Evolutionary conservation across 1,284 basidiomycete genomes (phyloP).

Genomic region (Ganoderma multipileum): DNA sequence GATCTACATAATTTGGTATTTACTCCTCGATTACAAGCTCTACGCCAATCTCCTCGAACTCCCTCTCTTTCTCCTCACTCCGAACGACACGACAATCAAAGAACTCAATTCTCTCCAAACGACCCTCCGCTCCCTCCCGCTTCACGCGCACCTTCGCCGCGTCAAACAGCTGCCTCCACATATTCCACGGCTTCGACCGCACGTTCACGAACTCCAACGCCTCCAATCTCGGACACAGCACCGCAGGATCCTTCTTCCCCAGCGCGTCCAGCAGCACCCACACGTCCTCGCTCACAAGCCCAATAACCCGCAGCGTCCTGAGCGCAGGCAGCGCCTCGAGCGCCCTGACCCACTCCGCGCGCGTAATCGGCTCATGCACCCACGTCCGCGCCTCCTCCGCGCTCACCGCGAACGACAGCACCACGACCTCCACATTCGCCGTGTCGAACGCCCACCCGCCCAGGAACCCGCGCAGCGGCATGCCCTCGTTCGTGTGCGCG

Average conservation of each 20-base stretch:
- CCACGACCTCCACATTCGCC: slow-evolving; percentile 14
- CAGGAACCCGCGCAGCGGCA: slow-evolving; percentile 6
- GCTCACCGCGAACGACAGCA: slow-evolving; percentile 3
- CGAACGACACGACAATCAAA: background rate
- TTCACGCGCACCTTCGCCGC: background rate
- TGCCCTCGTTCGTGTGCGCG: background rate
- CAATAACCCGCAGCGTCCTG: slow-evolving; percentile 17
- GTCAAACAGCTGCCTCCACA: background rate
- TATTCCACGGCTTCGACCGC: background rate
- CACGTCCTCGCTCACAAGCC: slow-evolving; percentile 1
- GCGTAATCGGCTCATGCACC: background rate
- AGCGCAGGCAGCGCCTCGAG: slow-evolving; percentile 12
- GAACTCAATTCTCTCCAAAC: background rate
- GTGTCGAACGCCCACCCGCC: slow-evolving; percentile 13
- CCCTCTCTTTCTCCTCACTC: background rate
- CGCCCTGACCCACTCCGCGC: background rate
- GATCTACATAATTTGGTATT: no score
- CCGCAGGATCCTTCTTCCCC: background rate
- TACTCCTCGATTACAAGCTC: background rate
- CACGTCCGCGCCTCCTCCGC: background rate
- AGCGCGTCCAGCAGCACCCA: background rate
- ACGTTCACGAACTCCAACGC: slow-evolving; percentile 16
- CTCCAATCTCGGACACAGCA: slow-evolving; percentile 12
- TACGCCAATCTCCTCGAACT: background rate
- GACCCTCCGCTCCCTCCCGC: background rate